Conservation (phyloP, 2,329 filamentous ascomycete genomes). For the Neonectria magnoliae region DNA sequence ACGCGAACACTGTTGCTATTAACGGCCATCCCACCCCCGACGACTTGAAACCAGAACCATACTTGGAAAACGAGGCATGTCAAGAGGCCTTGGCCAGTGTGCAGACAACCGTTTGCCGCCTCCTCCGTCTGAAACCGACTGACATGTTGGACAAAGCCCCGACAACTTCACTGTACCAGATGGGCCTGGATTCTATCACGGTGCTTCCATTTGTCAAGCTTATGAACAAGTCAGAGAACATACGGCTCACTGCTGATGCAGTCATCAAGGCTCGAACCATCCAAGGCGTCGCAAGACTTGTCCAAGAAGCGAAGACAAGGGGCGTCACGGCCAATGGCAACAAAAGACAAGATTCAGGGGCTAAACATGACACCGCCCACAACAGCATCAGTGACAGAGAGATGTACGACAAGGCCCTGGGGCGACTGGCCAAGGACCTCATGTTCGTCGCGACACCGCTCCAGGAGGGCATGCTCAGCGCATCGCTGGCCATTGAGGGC, state of each 20-base stretch:
- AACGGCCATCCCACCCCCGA: background rate
- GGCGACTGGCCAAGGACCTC: conserved; percentile 29
- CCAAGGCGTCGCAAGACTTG: conserved; percentile 31
- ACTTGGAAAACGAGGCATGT: background rate
- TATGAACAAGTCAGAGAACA: conserved; percentile 1
- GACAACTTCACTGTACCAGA: background rate
- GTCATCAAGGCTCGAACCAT: conserved; percentile 37
- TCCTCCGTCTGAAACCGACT: background rate
- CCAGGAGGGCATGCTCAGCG: conserved; percentile 40
- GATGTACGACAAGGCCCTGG: conserved; percentile 19
- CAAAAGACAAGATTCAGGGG: background rate
- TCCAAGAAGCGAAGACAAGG: conserved; percentile 18
- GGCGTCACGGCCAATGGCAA: conserved; percentile 2
- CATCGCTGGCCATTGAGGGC: conserved; percentile 25
- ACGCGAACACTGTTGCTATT: background rate
- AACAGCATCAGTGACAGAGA: background rate
- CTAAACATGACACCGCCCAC: background rate
- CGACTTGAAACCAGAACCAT: background rate
- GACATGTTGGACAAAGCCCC: background rate
- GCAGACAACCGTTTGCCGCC: background rate
- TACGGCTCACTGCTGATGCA: conserved; percentile 32
- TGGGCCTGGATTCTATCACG: background rate
- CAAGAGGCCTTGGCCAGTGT: background rate
- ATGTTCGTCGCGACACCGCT: conserved; percentile 40
- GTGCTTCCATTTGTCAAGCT: background rate